Evolutionary conservation across 495 filamentous ascomycete species (phyloP).

Genomic region (Aspergillus asperescens): DNA sequence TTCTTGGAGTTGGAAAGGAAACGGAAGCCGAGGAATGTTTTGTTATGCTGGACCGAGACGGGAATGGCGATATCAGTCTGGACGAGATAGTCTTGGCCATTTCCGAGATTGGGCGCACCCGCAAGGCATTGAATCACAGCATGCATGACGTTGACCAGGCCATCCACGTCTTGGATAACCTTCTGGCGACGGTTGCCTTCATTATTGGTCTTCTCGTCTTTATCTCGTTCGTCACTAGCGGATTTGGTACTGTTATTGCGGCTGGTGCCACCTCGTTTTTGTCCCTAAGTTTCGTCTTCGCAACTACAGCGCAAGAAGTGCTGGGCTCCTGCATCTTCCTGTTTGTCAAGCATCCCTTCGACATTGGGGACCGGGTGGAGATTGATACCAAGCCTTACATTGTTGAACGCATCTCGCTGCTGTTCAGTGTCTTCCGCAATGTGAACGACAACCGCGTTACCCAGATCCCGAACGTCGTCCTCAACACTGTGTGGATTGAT

Average conservation of each 20-base stretch:
- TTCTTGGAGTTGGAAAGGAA: conserved; percentile 67
- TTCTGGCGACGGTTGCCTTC: conserved; percentile 71
- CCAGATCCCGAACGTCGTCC: conserved; percentile 83
- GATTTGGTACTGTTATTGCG: conserved; percentile 79
- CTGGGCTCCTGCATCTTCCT: conserved; percentile 95
- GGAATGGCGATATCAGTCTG: conserved; percentile 87
- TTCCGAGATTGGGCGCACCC: conserved; percentile 71
- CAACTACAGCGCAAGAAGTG: conserved; percentile 85
- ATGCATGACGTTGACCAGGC: conserved; percentile 98
- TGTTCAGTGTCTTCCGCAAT: conserved; percentile 89
- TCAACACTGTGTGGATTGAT: conserved; percentile 89
- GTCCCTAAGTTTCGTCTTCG: conserved; percentile 90
- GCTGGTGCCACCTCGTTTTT: conserved; percentile 94
- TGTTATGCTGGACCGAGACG: conserved; percentile 69
- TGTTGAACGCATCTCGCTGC: conserved; percentile 89
- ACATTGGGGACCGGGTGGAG: conserved; percentile 92
- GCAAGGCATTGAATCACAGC: conserved; percentile 79
- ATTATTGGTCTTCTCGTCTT: conserved; percentile 83
- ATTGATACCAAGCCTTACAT: conserved; percentile 63
- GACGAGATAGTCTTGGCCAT: conserved; percentile 94
- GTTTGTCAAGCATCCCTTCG: conserved; percentile 93
- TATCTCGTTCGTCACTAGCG: conserved; percentile 79
- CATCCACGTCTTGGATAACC: conserved; percentile 79
- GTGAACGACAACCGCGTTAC: conserved; percentile 77
- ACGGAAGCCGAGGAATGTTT: conserved; percentile 82